A percentile compares a stretch with the other conserved stretches of the same genome.
Conservation (phyloP, 2,329 filamentous ascomycete genomes). For the Arachnomyces sp. region DNA sequence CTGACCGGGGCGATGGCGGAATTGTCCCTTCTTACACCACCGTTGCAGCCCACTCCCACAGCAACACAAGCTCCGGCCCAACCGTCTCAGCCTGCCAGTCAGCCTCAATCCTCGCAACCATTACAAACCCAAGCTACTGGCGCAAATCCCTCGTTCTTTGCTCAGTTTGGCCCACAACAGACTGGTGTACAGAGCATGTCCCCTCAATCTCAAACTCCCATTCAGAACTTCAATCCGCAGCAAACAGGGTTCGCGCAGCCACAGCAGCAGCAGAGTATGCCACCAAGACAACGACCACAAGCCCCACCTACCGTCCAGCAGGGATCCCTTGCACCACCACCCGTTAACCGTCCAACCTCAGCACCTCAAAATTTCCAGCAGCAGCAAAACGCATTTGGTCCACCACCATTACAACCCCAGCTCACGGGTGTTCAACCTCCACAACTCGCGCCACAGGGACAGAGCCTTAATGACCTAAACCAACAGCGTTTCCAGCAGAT, state of each 20-base stretch:
- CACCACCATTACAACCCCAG: conserved; percentile 72
- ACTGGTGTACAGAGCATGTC: conserved; percentile 5
- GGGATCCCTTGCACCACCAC: conserved; percentile 64
- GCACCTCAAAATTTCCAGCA: conserved; percentile 67
- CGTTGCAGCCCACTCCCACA: conserved; percentile 48
- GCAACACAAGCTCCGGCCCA: conserved; percentile 36
- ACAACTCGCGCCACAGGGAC: conserved; percentile 63
- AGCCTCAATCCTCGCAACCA: conserved; percentile 39
- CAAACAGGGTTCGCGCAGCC: conserved; percentile 30
- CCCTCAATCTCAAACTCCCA: conserved; percentile 2
- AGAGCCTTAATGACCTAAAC: conserved; percentile 66
- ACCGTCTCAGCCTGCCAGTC: conserved; percentile 36
- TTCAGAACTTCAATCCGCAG: conserved; percentile 25
- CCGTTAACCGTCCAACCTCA: conserved; percentile 73
- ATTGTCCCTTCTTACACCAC: conserved; percentile 55
- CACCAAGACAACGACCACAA: conserved; percentile 60
- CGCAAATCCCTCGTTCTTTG: conserved; percentile 44
- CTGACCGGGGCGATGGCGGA: conserved; percentile 65
- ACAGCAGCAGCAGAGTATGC: conserved; percentile 29
- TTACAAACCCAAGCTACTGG: conserved; percentile 33
- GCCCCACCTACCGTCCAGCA: conserved; percentile 57
- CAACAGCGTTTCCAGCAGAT: conserved; percentile 53
- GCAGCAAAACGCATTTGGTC: conserved; percentile 64
- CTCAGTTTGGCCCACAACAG: conserved; percentile 34
- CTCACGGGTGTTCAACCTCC: conserved; percentile 58